Base-by-base conservation (phyloP, 441 rosid species). In the Macaranga tanarius region DNA sequence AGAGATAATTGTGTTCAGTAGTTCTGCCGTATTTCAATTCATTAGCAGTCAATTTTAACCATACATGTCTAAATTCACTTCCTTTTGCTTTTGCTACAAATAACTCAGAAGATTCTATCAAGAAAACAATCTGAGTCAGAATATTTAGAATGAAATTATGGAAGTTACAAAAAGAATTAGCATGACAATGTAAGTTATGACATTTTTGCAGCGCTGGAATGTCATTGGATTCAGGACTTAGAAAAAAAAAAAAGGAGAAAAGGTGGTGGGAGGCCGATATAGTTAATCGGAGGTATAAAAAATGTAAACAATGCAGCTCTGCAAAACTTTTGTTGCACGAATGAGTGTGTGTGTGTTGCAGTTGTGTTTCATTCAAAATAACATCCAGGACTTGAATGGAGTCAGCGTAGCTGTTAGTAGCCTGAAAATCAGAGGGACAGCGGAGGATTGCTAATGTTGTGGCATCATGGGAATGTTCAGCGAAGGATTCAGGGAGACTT, bases 351-450 rank as follows among this genome's bases (percentile, higher is more conserved):
- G 23, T 23, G 55, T 42, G 10, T 26, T 28, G 57, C 28, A 20
- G 3, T 31, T 60, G 58, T 31, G 3, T 6, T 8, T 51, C 59
- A 10, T 15, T 34, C 56, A 10, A 7, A 44, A 13, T 28, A 45
- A 12, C 9, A 13, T 42, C 9, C 19, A 19, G 45, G 7, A 47
- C 12, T 66, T 8, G 22, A 66, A 65, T 48, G 51, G 7, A 40
- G 42, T 68, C 34, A 10, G 31, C 40, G 55, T 25, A 54, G 28
- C 22, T 52, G 69, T 68, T 42, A 61, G 73, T 26, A 25, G 62
- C 28, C 45, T 48, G 67, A 48, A 50, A 28, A 10, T 54, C 38
- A 9, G 2, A 17, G n/a, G 65, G 48, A 48, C 26, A 4, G 2
- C 31, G 5, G 38, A 31, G 38, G 38, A 31, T 31, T 31, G 38